Evolutionary conservation across 2,329 filamentous ascomycete species (phyloP).

Genomic region (Ascochyta lentis): DNA sequence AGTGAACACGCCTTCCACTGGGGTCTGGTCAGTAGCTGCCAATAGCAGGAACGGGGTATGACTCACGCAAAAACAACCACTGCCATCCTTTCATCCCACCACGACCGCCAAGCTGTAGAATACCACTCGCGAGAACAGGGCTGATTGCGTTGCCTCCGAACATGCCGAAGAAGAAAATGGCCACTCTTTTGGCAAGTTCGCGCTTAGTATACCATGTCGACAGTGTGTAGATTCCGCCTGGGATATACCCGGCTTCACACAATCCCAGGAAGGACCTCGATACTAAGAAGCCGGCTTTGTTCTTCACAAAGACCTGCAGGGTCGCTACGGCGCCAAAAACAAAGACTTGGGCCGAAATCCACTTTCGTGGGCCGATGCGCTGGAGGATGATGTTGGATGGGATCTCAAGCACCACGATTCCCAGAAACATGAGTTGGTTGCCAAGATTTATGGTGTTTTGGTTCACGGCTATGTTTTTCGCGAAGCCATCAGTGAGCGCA

Average conservation of each 20-base stretch:
- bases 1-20: conserved; percentile 56
- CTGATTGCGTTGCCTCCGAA: conserved; percentile 60
- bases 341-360: conserved; percentile 59
- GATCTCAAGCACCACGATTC: conserved; percentile 59
- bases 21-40: neutral
- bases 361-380: conserved; percentile 48
- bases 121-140: conserved; percentile 57
- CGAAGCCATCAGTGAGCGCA: conserved; percentile 58
- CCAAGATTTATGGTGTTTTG: conserved; percentile 60
- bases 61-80: conserved; percentile 59
- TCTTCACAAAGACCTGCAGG: conserved; percentile 47
- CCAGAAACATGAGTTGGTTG: conserved; percentile 62
- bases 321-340: conserved; percentile 57
- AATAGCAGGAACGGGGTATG: neutral
- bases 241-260: conserved; percentile 61
- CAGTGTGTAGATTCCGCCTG: conserved; percentile 59
- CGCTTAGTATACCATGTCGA: conserved; percentile 59
- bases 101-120: conserved; percentile 54
- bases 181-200: conserved; percentile 57
- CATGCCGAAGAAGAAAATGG: conserved; percentile 62
- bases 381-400: conserved; percentile 59
- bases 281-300: conserved; percentile 54
- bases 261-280: conserved; percentile 56
- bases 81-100: conserved; percentile 57
- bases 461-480: conserved; percentile 51